Evolutionary conservation across 495 filamentous ascomycete genomes (phyloP).

Genomic region (Xylaria intraflava): DNA sequence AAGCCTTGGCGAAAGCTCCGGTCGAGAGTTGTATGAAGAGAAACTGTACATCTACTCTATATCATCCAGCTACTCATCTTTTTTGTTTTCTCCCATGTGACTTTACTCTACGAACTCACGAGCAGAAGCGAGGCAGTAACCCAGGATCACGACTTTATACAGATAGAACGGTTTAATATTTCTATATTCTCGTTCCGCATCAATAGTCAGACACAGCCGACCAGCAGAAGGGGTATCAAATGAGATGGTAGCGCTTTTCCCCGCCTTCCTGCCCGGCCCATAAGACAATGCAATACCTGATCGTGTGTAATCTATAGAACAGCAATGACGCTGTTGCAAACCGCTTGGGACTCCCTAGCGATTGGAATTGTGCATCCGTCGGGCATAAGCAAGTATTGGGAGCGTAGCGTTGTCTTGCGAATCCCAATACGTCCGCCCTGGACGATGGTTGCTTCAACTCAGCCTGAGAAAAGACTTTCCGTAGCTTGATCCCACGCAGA

Average conservation of each 20-base stretch:
- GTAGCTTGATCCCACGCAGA: background rate
- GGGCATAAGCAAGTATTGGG: too few relatives aligned
- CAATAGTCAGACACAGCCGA: background rate
- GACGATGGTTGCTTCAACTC: too few relatives aligned
- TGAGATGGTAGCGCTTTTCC: background rate
- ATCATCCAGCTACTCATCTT: too few relatives aligned
- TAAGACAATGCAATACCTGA: background rate
- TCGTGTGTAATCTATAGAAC: background rate
- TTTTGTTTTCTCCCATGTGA: too few relatives aligned
- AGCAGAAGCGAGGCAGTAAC: background rate
- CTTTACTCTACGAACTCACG: background rate
- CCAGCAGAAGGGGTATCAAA: constrained; percentile 1
- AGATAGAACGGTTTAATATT: background rate
- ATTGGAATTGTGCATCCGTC: too few relatives aligned
- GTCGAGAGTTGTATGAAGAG: background rate
- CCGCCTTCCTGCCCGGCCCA: background rate
- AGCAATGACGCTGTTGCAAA: background rate
- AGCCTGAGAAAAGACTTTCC: background rate
- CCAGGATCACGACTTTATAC: background rate
- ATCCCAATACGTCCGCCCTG: too few relatives aligned
- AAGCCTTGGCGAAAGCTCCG: background rate
- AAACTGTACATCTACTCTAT: constrained; percentile 1
- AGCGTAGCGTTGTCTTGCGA: too few relatives aligned
- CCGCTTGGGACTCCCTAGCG: background rate
- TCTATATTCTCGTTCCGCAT: background rate